Evolutionary conservation across 495 filamentous ascomycete species (phyloP), one percentile per base, ranked within the genome.

Genomic region (Elaphomyces granulatus): DNA sequence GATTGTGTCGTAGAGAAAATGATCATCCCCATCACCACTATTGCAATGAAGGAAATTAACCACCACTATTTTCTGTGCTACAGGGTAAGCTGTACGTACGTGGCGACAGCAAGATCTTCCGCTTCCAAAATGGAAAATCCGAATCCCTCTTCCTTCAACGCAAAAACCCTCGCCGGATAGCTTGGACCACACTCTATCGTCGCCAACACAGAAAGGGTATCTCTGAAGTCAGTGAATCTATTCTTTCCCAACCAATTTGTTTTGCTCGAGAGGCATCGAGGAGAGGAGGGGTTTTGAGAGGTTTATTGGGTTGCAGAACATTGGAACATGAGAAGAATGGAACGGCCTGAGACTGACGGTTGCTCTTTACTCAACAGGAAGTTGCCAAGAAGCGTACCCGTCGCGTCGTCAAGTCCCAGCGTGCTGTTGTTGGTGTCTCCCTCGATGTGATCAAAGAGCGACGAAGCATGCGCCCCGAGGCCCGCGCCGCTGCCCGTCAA

Each of bases 381-480:
- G 77, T 92, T 56, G 85, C 87, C 71, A 99, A 99, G 82, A 95
- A 95, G 78, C 87, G 90, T 59, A 86, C 87, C 48, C 92, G 90
- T 76, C 85, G 86, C 58, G 87, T 84, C 52, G 82, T 99, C 70
- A 99, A 99, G 81, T 67, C 80, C 63, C 90, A 99, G 77, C 87
- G 90, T 72, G 86, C 83, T 59, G 92, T 99, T 74, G 90, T 96
- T 59, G 90, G 90, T 75, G 87, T 87, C 53, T 92, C 87, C 51
- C 86, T 99, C 66, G 92, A 99, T 54, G 82, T 94, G 53, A 96
- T 99, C 77, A 99, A 96, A 78, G 90, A 99, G 78, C 85, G 85
- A 69, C 88, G 90, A 58, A 64, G 74, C 45, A 71, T 78, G 72
- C 84, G 92, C 51, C 90, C 90, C 47, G 90, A 96, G 71, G 90